Percentiles rank a stretch among this genome's conserved stretches.
These are phyloP conservation scores for Cladophialophora bantiana DNA, from an alignment of 2,329 filamentous ascomycete genomes.

Conservation along the genomic window DNA sequence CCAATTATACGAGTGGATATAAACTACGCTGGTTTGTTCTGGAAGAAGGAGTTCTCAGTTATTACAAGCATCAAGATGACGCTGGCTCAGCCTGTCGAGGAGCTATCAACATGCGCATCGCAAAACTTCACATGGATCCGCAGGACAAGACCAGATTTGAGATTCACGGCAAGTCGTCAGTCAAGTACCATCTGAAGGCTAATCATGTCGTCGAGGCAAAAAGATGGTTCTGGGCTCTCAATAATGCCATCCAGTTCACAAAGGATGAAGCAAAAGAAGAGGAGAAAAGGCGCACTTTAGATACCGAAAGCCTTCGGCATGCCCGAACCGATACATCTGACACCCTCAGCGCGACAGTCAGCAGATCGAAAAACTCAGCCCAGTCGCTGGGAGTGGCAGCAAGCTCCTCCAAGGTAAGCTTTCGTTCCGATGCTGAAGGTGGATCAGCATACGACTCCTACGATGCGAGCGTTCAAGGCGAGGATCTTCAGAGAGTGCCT, in stretches of 20 bases:
- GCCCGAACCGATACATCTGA: constrained; percentile 74
- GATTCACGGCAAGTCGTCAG: constrained; percentile 96
- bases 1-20: constrained; percentile 96
- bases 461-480: constrained; percentile 61
- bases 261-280: constrained; percentile 97
- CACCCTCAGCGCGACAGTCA: constrained; percentile 45
- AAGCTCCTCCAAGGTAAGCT: constrained; percentile 56
- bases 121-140: constrained; percentile 90
- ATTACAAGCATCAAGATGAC: constrained; percentile 99
- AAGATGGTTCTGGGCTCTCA: constrained; percentile 98
- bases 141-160: constrained; percentile 98
- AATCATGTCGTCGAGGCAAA: constrained; percentile 99
- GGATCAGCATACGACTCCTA: constrained; percentile 61
- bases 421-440: constrained; percentile 62
- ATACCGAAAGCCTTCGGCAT: constrained; percentile 76
- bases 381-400: constrained; percentile 47
- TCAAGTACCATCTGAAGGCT: constrained; percentile 97
- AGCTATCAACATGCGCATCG: constrained; percentile 98
- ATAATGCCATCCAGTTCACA: constrained; percentile 98
- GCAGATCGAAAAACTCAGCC: constrained; percentile 47
- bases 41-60: constrained; percentile 95
- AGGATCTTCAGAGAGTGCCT: constrained; percentile 57
- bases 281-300: constrained; percentile 74
- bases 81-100: constrained; percentile 94
- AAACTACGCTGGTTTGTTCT: constrained; percentile 97